A percentile compares a stretch with the other conserved stretches of the same genome.
phyloP scores from a whole-genome alignment of 2,329 filamentous ascomycete genomes.

The Chaetomiaceae sp. region DNA sequence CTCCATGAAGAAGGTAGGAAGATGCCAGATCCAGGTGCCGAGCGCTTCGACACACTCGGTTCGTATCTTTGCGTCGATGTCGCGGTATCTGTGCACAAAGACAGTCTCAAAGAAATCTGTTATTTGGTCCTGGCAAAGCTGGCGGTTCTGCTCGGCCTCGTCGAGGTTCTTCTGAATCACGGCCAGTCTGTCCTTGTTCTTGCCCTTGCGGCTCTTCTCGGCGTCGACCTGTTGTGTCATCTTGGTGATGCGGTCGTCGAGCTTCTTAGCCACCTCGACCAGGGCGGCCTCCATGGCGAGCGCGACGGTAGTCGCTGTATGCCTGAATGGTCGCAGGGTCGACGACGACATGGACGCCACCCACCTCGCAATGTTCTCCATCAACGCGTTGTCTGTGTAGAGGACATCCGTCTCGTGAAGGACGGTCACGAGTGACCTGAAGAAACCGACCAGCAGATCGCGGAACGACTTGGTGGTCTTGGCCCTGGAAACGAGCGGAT shows the following conservation, averaged over 20 bases:
- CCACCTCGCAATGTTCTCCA: constrained; percentile 89
- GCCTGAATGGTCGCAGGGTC: constrained; percentile 79
- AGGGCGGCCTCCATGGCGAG: constrained; percentile 73
- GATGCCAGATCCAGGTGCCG: constrained; percentile 78
- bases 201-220: constrained; percentile 62
- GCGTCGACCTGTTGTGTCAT: constrained; percentile 72
- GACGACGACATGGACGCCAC: constrained; percentile 86
- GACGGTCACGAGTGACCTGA: constrained; percentile 66
- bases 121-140: constrained; percentile 64
- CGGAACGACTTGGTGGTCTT: constrained; percentile 75
- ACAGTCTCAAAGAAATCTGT: constrained; percentile 86
- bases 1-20: constrained; percentile 85
- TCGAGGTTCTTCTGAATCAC: constrained; percentile 67
- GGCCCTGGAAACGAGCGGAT: constrained; percentile 79
- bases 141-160: constrained; percentile 63
- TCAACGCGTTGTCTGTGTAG: constrained; percentile 68
- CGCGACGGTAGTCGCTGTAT: constrained; percentile 83
- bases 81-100: constrained; percentile 92
- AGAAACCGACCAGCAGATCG: constrained; percentile 70
- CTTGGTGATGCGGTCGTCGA: constrained; percentile 58
- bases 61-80: constrained; percentile 83
- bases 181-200: constrained; percentile 67
- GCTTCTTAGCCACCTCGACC: constrained; percentile 42
- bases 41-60: constrained; percentile 82
- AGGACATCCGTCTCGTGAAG: constrained; percentile 77